Evolutionary conservation across 805 yeast genomes (phyloP).

Genomic region (Isabelozyma pseudorhagii): DNA sequence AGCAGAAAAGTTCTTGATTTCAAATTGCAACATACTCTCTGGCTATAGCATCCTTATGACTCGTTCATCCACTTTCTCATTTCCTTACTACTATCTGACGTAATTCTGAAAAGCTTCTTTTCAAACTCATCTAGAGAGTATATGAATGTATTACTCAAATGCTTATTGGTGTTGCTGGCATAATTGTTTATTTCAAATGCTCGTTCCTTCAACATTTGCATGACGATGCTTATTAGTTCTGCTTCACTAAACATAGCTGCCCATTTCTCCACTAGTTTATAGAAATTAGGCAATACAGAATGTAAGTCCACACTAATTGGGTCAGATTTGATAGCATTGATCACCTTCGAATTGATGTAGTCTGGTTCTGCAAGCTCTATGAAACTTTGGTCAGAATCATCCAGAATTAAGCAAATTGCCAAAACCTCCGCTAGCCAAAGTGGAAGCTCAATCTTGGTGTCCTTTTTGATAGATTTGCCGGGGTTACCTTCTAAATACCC

Average conservation of each 20-base stretch:
- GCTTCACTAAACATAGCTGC: conserved; percentile 63
- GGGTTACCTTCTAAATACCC: conserved; percentile 84
- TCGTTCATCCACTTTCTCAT: conserved; percentile 37
- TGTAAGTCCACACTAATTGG: conserved; percentile 66
- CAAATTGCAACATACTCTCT: no score
- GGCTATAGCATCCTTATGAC: not conserved
- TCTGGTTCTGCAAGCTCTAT: conserved; percentile 71
- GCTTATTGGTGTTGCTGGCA: conserved; percentile 53
- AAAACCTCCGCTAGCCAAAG: conserved; percentile 83
- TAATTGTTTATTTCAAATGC: conserved; percentile 70
- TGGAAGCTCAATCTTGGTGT: conserved; percentile 73
- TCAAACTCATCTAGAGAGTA: conserved; percentile 77
- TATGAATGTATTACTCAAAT: conserved; percentile 50
- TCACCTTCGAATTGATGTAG: conserved; percentile 57
- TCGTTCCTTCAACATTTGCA: conserved; percentile 56
- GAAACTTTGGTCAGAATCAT: conserved; percentile 45
- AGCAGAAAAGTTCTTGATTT: no score
- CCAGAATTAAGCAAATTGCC: conserved; percentile 45
- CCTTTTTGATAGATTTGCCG: conserved; percentile 54
- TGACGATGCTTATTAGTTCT: conserved; percentile 50
- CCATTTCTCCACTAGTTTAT: conserved; percentile 75
- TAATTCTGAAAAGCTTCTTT: conserved; percentile 49
- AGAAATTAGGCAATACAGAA: conserved; percentile 63
- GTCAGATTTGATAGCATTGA: conserved; percentile 79
- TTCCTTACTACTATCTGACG: conserved; percentile 47